Percentiles rank a stretch among this genome's conserved stretches.
Evolutionary conservation across 2,329 filamentous ascomycete species (phyloP).

Genomic region (Ambrosiella xylebori): DNA sequence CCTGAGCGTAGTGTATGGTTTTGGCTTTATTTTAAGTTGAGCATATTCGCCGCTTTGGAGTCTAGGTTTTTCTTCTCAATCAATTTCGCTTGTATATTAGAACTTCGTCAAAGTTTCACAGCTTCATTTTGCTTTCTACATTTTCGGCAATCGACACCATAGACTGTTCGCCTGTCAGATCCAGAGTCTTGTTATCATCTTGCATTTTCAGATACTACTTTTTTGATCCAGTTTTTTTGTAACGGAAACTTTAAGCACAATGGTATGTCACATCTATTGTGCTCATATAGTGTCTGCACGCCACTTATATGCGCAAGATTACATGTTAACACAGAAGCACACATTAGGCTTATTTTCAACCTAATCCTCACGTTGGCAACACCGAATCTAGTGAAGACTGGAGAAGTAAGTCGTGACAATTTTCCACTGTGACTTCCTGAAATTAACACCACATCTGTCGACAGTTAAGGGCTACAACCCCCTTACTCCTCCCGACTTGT

Average conservation of each 20-base stretch:
- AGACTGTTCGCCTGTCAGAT: not conserved
- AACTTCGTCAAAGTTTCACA: not conserved
- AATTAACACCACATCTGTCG: not conserved
- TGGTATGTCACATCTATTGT: constrained; percentile 3
- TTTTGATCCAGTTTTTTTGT: constrained; percentile 6
- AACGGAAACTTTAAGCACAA: constrained; percentile 6
- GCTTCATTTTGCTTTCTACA: not conserved
- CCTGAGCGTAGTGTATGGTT: not conserved
- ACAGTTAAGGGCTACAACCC: constrained; percentile 87
- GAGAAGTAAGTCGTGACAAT: constrained; percentile 46
- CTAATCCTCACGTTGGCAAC: constrained; percentile 47
- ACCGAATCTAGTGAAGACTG: constrained; percentile 60
- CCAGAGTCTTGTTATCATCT: constrained; percentile 6
- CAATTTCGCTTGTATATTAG: not conserved
- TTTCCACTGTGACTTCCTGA: not conserved
- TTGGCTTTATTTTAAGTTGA: not conserved
- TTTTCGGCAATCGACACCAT: constrained; percentile 1
- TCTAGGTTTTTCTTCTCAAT: not conserved
- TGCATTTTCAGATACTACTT: constrained; percentile 1
- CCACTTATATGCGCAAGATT: not conserved
- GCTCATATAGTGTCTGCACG: not conserved
- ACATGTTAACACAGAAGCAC: not conserved
- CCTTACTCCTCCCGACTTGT: constrained; percentile 72
- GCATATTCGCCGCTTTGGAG: not conserved
- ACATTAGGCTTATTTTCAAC: constrained; percentile 12